Percentiles rank a stretch among this genome's conserved stretches.
These are phyloP conservation scores for Begonia peltatifolia DNA, from an alignment of 306 rosid genomes.

Conservation along the genomic window DNA sequence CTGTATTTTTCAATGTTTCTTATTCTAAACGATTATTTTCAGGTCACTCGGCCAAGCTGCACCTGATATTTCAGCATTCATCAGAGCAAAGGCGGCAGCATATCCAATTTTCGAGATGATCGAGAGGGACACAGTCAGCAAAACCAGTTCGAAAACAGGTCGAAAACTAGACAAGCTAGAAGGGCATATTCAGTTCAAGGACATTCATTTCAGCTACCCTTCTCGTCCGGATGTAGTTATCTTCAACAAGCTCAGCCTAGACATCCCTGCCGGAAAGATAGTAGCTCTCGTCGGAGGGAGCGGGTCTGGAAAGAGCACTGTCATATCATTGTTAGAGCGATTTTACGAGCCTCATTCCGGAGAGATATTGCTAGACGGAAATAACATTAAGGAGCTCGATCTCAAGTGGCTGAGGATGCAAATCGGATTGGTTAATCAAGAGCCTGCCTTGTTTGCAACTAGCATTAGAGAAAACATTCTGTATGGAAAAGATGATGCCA, in stretches of 20 bases:
- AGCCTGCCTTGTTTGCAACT: slow-evolving; percentile 92
- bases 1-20: background rate
- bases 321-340: slow-evolving; percentile 76
- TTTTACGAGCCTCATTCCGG: slow-evolving; percentile 86
- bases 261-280: slow-evolving; percentile 80
- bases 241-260: slow-evolving; percentile 52
- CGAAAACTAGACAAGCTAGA: slow-evolving; percentile 42
- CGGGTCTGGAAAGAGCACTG: slow-evolving; percentile 94
- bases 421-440: slow-evolving; percentile 88
- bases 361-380: slow-evolving; percentile 47
- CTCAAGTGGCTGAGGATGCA: slow-evolving; percentile 83
- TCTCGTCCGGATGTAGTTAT: slow-evolving; percentile 63
- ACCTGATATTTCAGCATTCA: slow-evolving; percentile 72
- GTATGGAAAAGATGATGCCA: slow-evolving; percentile 82
- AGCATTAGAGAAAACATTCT: slow-evolving; percentile 79
- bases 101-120: slow-evolving; percentile 93
- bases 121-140: slow-evolving; percentile 63
- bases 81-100: slow-evolving; percentile 86
- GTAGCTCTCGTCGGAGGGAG: slow-evolving; percentile 92
- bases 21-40: slow-evolving; percentile 3
- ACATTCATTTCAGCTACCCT: slow-evolving; percentile 71
- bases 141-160: slow-evolving; percentile 39
- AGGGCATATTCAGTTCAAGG: slow-evolving; percentile 68
- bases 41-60: slow-evolving; percentile 97
- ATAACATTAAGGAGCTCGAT: slow-evolving; percentile 46